These are phyloP conservation scores for Ceratocystis colombiana DNA, from an alignment of 2,329 filamentous ascomycete genomes.

Conservation along the genomic window DNA sequence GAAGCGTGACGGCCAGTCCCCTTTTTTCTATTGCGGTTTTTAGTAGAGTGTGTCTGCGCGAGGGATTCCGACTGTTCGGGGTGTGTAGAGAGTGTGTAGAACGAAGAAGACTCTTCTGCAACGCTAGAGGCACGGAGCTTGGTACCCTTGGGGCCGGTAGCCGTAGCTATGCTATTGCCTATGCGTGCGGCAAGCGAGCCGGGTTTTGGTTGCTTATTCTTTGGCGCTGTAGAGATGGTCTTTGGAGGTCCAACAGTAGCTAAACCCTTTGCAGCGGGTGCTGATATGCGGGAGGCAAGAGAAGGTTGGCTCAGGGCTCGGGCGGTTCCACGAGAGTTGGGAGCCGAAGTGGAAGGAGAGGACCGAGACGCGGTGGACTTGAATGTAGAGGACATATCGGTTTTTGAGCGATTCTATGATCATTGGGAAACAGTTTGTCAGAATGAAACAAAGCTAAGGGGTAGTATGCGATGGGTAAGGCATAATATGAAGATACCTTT, in stretches of 20 bases:
- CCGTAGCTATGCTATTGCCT: constrained; percentile 18
- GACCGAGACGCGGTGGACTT: neutral
- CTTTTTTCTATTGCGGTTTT: neutral
- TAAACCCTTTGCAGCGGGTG: constrained; percentile 21
- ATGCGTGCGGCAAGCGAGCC: constrained; percentile 19
- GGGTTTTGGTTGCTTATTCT: constrained; percentile 15
- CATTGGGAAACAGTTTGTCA: neutral
- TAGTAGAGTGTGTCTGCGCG: neutral
- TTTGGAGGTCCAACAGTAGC: constrained; percentile 22
- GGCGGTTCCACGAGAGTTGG: neutral
- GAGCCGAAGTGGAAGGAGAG: neutral
- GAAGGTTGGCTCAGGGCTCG: constrained; percentile 1
- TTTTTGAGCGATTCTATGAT: constrained; percentile 14
- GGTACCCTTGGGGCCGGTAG: constrained; percentile 21
- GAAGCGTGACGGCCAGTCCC: neutral
- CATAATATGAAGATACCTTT: constrained; percentile 44
- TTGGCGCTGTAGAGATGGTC: neutral
- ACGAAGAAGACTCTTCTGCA: neutral
- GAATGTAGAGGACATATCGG: neutral
- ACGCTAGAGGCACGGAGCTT: constrained; percentile 5
- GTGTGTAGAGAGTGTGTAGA: constrained; percentile 17
- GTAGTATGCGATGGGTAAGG: constrained; percentile 5
- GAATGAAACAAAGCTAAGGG: neutral
- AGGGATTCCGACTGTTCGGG: neutral
- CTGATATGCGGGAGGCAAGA: constrained; percentile 24